Evolutionary conservation across 768 basidiomycete genomes (phyloP), one percentile per base, ranked within the genome.

Genomic region (Termitomyces sp.): DNA sequence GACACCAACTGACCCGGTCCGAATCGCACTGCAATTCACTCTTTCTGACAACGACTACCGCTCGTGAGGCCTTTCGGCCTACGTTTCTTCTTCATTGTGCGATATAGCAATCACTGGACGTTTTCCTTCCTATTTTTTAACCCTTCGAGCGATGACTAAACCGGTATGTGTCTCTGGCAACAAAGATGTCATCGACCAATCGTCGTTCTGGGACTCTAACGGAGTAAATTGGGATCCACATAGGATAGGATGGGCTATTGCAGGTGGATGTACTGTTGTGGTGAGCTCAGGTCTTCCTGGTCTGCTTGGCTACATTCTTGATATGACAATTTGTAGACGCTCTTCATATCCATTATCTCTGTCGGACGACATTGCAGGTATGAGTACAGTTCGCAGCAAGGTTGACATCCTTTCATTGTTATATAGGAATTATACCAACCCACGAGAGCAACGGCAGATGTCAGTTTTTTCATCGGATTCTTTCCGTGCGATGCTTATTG

Each of bases 401-500:
- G 25, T 5, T 19, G 47, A 46, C n/a, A 23, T 17, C 31, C 12
- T 27, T 45, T 44, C 38, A 59, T 52, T 17, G 37, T n/a, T 12
- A 37, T 61, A 38, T 63, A 92, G 89, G 60, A 85, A 84, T 65
- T 92, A 92, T 63, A 85, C 77, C 40, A 85, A 84, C 45, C 87
- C 77, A 7, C 69, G 71, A 40, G 85, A 93, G 67, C 91, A 93
- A 68, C 85, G 90, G 52, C 91, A 93, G 72, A 83, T 92, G 91
- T 90, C 65, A 64, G 81, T 71, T 2, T 23, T 8, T 66, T 59
- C 41, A 47, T 25, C 23, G 44, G 37, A 34, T 38, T 47, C 32
- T 2, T 29, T 19, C 40, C 46, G 47, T 10, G 19, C 40, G 51
- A 44, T 12, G 49, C 35, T 62, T 23, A 57, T 31, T n/a, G n/a